Percentiles rank a stretch among this genome's conserved stretches.
phyloP scores from a whole-genome alignment of 257 asterid species.

The Linderniella brevidens region DNA sequence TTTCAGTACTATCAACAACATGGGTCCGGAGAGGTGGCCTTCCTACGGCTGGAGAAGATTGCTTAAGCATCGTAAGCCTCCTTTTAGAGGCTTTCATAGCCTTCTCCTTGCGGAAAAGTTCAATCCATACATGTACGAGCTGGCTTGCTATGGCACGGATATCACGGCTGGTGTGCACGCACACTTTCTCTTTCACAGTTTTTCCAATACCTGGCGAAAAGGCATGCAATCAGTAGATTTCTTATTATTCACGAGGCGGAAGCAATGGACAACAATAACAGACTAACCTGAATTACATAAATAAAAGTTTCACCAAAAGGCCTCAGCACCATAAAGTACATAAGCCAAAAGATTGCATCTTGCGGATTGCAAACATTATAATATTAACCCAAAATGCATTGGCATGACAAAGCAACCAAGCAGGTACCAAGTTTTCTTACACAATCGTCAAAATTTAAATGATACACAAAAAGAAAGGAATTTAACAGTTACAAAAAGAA shows the following conservation, averaged over 20 bases:
- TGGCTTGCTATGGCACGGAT: constrained; percentile 98
- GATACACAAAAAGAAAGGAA: constrained; percentile 6
- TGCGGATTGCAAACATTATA: background rate
- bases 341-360: background rate
- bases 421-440: background rate
- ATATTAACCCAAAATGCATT: background rate
- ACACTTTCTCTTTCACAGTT: constrained; percentile 92
- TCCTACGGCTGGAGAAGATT: constrained; percentile 32
- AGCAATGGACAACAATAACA: too few relatives aligned
- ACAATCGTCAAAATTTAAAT: constrained; percentile 3
- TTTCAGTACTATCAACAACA: constrained; percentile 22
- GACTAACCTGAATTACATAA: too few relatives aligned
- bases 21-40: constrained; percentile 58
- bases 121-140: constrained; percentile 93
- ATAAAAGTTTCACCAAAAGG: background rate
- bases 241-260: background rate
- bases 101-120: constrained; percentile 88
- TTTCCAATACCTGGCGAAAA: constrained; percentile 58
- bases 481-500: too few relatives aligned
- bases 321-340: constrained; percentile 7
- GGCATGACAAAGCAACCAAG: background rate
- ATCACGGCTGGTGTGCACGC: constrained; percentile 98
- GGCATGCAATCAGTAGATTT: background rate
- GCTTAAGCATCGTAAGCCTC: constrained; percentile 2
- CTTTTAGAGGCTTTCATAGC: constrained; percentile 13